Conservation (phyloP, 139 green algal genomes). For the Chlamydomonas sphaeroides region DNA sequence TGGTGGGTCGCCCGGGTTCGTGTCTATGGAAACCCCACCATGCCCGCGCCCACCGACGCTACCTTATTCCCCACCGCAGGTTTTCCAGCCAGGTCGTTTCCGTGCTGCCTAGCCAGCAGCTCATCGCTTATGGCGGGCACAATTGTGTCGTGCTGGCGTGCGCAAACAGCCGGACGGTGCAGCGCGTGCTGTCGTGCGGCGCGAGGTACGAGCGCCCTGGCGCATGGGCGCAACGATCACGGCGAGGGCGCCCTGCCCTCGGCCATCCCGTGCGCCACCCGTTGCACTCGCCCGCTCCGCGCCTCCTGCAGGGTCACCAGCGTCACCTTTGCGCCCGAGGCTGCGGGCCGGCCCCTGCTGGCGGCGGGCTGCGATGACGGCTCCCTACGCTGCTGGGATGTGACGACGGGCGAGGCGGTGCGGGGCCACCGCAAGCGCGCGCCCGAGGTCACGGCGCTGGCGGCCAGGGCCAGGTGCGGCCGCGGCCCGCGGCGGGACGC, state of each 20-base stretch:
- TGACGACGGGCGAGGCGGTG: slow-evolving; percentile 2
- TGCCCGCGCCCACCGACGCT: neutral
- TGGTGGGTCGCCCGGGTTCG: slow-evolving; percentile 18
- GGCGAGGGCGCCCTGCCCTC: too few relatives aligned
- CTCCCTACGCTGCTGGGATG: slow-evolving; percentile 43
- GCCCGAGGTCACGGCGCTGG: slow-evolving; percentile 48
- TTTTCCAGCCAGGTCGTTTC: slow-evolving; percentile 44
- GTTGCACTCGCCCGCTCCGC: too few relatives aligned
- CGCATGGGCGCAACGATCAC: too few relatives aligned
- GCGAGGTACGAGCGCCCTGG: too few relatives aligned
- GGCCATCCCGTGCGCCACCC: too few relatives aligned
- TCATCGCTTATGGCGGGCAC: slow-evolving; percentile 53
- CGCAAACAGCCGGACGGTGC: neutral
- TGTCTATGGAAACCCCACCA: too few relatives aligned
- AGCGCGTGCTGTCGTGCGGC: slow-evolving; percentile 32
- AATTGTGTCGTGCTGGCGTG: slow-evolving; percentile 42
- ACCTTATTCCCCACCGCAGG: slow-evolving; percentile 13
- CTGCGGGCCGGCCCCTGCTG: neutral
- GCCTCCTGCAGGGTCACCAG: slow-evolving; percentile 21
- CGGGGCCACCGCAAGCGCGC: slow-evolving; percentile 44
- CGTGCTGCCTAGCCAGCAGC: slow-evolving; percentile 23
- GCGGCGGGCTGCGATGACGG: slow-evolving; percentile 52
- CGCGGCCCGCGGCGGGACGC: neutral
- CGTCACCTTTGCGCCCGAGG: slow-evolving; percentile 17
- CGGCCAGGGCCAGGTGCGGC: slow-evolving; percentile 35